Percentiles rank a stretch among this genome's conserved stretches.
Evolutionary conservation across 2,329 filamentous ascomycete genomes (phyloP).

Genomic region (Colletotrichum tamarilloi): DNA sequence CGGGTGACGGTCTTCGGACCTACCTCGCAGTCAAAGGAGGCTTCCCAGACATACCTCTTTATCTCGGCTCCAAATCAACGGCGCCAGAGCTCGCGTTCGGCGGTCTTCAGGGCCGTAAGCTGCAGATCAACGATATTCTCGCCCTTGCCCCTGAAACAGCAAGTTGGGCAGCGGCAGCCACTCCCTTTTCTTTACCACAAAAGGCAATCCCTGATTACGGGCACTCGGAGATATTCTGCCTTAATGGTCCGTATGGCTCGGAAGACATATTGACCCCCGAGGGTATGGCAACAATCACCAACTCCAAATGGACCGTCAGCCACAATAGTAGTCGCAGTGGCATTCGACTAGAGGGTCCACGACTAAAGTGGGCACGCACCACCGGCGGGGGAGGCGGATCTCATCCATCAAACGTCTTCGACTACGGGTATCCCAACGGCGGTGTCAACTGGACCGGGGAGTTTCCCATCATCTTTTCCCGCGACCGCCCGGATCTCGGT

Average conservation of each 20-base stretch:
- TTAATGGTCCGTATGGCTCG: slow-evolving; percentile 46
- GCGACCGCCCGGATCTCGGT: slow-evolving; percentile 46
- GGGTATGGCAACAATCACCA: slow-evolving; percentile 68
- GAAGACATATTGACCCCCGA: slow-evolving; percentile 50
- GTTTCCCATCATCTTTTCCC: slow-evolving; percentile 46
- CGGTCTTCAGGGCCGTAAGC: slow-evolving; percentile 67
- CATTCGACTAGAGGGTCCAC: slow-evolving; percentile 68
- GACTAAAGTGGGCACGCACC: slow-evolving; percentile 67
- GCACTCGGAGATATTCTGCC: slow-evolving; percentile 39
- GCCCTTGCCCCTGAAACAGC: slow-evolving; percentile 47
- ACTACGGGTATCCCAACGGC: slow-evolving; percentile 66
- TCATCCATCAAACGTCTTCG: slow-evolving; percentile 69
- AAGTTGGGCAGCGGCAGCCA: slow-evolving; percentile 10
- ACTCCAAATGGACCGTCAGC: slow-evolving; percentile 67
- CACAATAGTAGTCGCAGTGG: slow-evolving; percentile 71
- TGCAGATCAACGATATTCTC: slow-evolving; percentile 65
- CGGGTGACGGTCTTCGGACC: slow-evolving; percentile 63
- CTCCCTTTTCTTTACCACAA: background rate
- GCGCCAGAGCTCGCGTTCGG: slow-evolving; percentile 67
- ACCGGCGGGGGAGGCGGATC: slow-evolving; percentile 72
- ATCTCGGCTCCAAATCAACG: slow-evolving; percentile 70
- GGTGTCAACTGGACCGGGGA: slow-evolving; percentile 50
- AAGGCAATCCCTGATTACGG: slow-evolving; percentile 27
- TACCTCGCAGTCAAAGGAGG: slow-evolving; percentile 66
- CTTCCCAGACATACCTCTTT: slow-evolving; percentile 58